phyloP scores from a whole-genome alignment of 805 yeast genomes.

The Metschnikowia corniflorae region DNA sequence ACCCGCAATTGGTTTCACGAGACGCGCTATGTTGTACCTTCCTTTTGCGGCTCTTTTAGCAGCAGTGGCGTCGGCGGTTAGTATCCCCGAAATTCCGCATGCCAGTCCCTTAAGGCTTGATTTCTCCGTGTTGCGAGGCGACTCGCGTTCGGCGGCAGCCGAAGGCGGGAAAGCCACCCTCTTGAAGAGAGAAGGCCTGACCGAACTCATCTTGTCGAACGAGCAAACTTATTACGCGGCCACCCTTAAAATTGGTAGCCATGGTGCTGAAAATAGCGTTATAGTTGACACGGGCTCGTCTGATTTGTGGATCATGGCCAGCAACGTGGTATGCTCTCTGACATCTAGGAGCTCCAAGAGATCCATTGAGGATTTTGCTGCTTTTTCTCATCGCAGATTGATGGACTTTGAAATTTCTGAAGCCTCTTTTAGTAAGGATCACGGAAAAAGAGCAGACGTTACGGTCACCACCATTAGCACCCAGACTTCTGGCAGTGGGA shows the following conservation, averaged over 20 bases:
- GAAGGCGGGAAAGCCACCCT: slow-evolving; percentile 3
- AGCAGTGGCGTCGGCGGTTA: slow-evolving; percentile 9
- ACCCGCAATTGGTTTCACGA: no score
- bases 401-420: slow-evolving; percentile 2
- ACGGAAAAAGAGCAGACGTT: slow-evolving; percentile 1
- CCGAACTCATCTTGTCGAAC: slow-evolving; percentile 8
- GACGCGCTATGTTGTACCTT: slow-evolving; percentile 4
- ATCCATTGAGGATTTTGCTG: neutral
- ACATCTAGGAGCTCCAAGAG: neutral
- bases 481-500: neutral
- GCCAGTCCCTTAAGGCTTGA: slow-evolving; percentile 7
- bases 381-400: slow-evolving; percentile 3
- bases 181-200: slow-evolving; percentile 6
- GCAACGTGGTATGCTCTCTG: slow-evolving; percentile 1
- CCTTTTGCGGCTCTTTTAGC: slow-evolving; percentile 4
- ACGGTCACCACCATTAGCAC: neutral
- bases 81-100: slow-evolving; percentile 2
- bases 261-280: slow-evolving; percentile 23
- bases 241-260: slow-evolving; percentile 14
- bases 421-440: neutral
- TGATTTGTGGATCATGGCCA: slow-evolving; percentile 41
- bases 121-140: slow-evolving; percentile 13
- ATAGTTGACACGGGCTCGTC: slow-evolving; percentile 44
- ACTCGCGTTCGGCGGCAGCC: slow-evolving; percentile 5
- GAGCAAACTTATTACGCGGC: slow-evolving; percentile 13